A percentile compares a stretch with the other conserved stretches of the same genome.
phyloP scores from a whole-genome alignment of 1,284 basidiomycete species.

The Lignosus rhinocerotis region DNA sequence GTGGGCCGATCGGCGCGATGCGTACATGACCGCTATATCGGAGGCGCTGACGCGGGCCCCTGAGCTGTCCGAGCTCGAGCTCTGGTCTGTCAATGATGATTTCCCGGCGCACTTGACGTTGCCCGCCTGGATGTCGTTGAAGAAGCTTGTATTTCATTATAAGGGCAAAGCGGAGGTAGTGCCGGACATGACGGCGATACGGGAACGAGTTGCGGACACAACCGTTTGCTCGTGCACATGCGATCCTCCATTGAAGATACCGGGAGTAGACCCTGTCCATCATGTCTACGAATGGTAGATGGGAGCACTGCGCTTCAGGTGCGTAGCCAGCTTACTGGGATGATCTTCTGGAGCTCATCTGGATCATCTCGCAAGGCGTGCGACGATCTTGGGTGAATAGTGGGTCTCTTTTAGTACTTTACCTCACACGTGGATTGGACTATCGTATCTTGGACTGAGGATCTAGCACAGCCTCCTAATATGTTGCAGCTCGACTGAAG shows the following conservation, averaged over 20 bases:
- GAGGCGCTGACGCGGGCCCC: not conserved
- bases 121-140: not conserved
- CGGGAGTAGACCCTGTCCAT: not conserved
- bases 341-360: not conserved
- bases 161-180: not conserved
- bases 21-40: not conserved
- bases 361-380: too few relatives aligned
- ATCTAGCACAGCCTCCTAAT: too few relatives aligned
- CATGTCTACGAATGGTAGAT: constrained; percentile 5
- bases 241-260: constrained; percentile 1
- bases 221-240: not conserved
- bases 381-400: too few relatives aligned
- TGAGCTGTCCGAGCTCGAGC: not conserved
- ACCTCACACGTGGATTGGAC: too few relatives aligned
- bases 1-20: not conserved
- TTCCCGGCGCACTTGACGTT: not conserved
- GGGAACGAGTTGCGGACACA: not conserved
- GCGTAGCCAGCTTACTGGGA: not conserved
- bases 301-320: not conserved
- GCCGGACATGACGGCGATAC: not conserved
- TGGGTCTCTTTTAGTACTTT: too few relatives aligned
- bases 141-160: not conserved
- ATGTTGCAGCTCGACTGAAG: too few relatives aligned
- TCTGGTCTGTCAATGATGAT: constrained; percentile 4
- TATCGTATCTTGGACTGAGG: too few relatives aligned